phyloP scores from a whole-genome alignment of 768 basidiomycete species.

The Serendipita sp. region DNA sequence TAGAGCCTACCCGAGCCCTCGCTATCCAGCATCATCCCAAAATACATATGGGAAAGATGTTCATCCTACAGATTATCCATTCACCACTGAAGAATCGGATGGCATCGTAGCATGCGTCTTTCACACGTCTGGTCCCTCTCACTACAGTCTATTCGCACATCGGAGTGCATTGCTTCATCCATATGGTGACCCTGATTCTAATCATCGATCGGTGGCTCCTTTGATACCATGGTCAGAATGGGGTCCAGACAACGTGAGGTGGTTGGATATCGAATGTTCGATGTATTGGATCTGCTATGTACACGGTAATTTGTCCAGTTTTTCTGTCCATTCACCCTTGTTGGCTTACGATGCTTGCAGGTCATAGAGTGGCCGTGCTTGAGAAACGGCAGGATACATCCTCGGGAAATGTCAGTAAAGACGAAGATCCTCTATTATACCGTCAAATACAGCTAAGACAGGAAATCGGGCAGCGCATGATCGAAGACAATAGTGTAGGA shows the following conservation, averaged over 20 bases:
- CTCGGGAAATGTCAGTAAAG: not conserved
- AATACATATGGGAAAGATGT: not conserved
- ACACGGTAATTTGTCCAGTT: not conserved
- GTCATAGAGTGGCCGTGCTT: not conserved
- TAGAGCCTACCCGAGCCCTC: not conserved
- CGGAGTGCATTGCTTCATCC: not conserved
- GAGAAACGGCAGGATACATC: not conserved
- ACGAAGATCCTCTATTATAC: not conserved
- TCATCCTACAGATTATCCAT: not conserved
- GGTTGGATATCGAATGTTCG: not conserved
- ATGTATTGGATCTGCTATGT: conserved; percentile 2
- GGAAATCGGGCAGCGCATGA: not conserved
- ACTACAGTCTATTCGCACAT: not conserved
- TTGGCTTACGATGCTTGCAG: no score
- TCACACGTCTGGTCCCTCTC: not conserved
- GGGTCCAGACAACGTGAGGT: not conserved
- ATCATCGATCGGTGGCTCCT: not conserved
- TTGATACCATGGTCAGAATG: conserved; percentile 3
- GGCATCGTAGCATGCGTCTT: not conserved
- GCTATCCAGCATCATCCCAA: not conserved
- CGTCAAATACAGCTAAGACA: not conserved
- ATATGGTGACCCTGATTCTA: not conserved
- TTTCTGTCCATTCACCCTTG: no score
- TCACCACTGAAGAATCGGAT: not conserved
- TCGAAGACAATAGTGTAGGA: not conserved